Percentiles rank a stretch among this genome's conserved stretches.
Conservation (phyloP, 768 basidiomycete genomes). For the Pleurotus eryngii region DNA sequence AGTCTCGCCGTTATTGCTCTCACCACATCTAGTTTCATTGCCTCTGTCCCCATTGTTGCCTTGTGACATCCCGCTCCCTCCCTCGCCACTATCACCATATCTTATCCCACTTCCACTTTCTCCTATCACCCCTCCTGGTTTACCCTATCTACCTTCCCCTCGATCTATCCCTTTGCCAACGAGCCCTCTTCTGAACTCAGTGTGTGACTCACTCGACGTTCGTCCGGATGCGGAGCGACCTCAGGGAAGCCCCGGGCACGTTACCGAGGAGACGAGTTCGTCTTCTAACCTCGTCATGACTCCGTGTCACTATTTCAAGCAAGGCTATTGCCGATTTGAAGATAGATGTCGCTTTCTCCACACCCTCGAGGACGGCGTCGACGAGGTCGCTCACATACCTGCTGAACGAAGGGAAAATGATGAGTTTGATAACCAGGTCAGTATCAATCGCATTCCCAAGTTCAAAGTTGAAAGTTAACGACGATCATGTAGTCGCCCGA, state of each 20-base stretch:
- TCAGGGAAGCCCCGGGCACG: not conserved
- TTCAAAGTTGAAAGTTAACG: no score
- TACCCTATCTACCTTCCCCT: not conserved
- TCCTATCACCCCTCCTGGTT: not conserved
- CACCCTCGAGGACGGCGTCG: not conserved
- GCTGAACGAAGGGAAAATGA: no score
- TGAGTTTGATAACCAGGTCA: no score
- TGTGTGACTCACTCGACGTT: no score
- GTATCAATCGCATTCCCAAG: no score
- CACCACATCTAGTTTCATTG: not conserved
- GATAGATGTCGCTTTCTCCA: slow-evolving; percentile 8
- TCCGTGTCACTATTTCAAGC: not conserved
- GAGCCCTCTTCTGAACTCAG: no score
- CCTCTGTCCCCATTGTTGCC: not conserved
- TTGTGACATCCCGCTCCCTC: not conserved
- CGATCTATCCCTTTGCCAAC: not conserved
- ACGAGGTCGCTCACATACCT: no score
- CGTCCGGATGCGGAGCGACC: not conserved
- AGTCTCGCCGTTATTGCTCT: not conserved
- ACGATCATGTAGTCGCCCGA: not conserved
- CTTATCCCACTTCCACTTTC: not conserved
- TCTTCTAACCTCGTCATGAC: not conserved
- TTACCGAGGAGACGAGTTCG: no score
- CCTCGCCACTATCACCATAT: not conserved
- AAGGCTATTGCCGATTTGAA: slow-evolving; percentile 1